Base-by-base conservation (phyloP, 306 rosid genomes). In the Purshia tridentata region DNA sequence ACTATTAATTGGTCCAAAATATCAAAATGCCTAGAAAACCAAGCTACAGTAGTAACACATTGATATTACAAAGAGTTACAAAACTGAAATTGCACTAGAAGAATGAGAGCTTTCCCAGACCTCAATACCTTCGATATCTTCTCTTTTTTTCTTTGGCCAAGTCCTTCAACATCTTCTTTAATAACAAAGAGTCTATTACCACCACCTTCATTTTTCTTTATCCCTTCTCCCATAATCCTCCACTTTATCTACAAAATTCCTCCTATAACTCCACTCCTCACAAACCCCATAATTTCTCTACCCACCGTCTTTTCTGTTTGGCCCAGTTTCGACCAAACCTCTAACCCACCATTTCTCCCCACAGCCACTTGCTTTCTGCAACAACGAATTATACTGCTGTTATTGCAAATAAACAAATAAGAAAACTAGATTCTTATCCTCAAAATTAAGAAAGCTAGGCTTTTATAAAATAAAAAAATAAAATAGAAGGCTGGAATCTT, bases 71-170 rank as follows among this genome's bases (percentile, higher is more conserved):
- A 23, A 42, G 3, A 70, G 39, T 80, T 76, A 74, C 68, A 51
- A 74, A 45, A 74, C 53, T 3, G 72, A 69, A 74, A 68, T 47
- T 11, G 73, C 72, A 39, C 69, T 81, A 44, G 97, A 75, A 73
- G 88, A 86, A 76, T 60, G 60, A n/a, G 96, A 91, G 48, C 88
- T 89, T 81, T 93, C 93, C 98, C 97, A 91, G 2, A 93, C 98
- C 79, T 93, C 96, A 85, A 91, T 80, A 6, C 98, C 98, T 77
- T n/a, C n/a, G n/a, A n/a, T n/a, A n/a, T n/a, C n/a, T n/a, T n/a
- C n/a, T n/a, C n/a, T n/a, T n/a, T n/a, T n/a, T n/a, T n/a, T n/a
- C n/a, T n/a, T n/a, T n/a, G n/a, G n/a, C n/a, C n/a, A n/a, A n/a
- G n/a, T n/a, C n/a, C n/a, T n/a, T 93, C 97, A 18, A 82, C 88